Conservation (phyloP, 2,329 filamentous ascomycete genomes). For the Akanthomyces uredinophilus region DNA sequence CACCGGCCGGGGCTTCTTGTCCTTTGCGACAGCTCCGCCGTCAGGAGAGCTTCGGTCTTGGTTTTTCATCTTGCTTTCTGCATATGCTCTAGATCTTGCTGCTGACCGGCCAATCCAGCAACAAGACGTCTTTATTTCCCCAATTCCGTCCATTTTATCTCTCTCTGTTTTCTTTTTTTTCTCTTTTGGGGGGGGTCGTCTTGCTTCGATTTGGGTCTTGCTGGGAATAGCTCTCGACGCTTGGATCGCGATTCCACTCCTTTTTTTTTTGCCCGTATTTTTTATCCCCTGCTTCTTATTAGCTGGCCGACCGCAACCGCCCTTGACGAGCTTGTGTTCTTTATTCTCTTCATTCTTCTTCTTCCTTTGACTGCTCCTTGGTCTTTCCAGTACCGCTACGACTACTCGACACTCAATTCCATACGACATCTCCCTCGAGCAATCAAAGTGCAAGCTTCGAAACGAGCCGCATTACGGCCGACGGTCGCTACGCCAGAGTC, state of each 20-base stretch:
- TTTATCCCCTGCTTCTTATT: neutral
- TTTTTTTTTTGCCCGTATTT: neutral
- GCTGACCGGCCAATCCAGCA: neutral
- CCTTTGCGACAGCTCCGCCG: slow-evolving; percentile 2
- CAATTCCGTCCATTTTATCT: neutral
- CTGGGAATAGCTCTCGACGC: neutral
- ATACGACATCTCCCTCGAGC: too few relatives aligned
- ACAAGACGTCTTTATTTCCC: neutral
- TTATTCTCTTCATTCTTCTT: too few relatives aligned
- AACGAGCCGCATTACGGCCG: neutral
- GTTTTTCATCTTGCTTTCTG: neutral
- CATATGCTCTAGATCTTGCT: neutral
- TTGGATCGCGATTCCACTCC: slow-evolving; percentile 4
- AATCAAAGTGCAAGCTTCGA: neutral
- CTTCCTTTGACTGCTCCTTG: neutral
- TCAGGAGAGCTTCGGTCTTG: slow-evolving; percentile 10
- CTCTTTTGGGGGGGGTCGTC: too few relatives aligned
- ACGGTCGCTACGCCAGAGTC: neutral
- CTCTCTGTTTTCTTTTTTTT: neutral
- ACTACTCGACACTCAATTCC: neutral
- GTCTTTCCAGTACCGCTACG: neutral
- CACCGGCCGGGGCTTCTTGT: neutral
- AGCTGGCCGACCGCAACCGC: neutral
- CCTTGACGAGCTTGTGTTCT: neutral
- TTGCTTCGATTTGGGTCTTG: neutral